These are phyloP conservation scores for Entomortierella parvispora DNA, from an alignment of 192 early-diverging fungal genomes.

Conservation along the genomic window DNA sequence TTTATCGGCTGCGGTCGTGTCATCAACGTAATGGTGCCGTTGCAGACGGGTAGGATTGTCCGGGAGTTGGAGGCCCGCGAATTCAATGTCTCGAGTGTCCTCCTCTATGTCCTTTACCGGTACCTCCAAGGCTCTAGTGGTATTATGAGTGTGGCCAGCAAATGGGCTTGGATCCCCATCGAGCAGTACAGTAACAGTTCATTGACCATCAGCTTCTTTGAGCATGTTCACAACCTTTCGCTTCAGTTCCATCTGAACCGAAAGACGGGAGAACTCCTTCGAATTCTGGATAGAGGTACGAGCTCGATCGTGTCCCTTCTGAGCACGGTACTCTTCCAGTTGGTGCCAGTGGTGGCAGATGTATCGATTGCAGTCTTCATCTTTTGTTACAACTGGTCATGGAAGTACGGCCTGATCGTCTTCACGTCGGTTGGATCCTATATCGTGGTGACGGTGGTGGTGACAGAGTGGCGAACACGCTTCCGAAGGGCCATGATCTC, in stretches of 20 bases:
- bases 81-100: conserved; percentile 66
- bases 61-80: conserved; percentile 52
- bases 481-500: conserved; percentile 86
- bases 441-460: conserved; percentile 78
- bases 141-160: conserved; percentile 81
- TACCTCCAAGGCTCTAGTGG: conserved; percentile 85
- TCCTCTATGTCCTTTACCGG: conserved; percentile 69
- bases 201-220: conserved; percentile 91
- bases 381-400: conserved; percentile 72
- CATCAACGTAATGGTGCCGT: conserved; percentile 87
- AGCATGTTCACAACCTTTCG: conserved; percentile 89
- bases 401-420: conserved; percentile 84
- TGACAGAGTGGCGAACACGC: conserved; percentile 90
- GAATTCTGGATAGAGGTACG: conserved; percentile 89
- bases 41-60: conserved; percentile 86
- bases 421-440: conserved; percentile 90
- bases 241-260: conserved; percentile 93
- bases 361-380: conserved; percentile 85
- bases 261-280: conserved; percentile 94
- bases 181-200: conserved; percentile 92
- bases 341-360: conserved; percentile 89
- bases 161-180: conserved; percentile 93
- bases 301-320: conserved; percentile 79
- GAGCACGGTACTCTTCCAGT: conserved; percentile 88
- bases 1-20: conserved; percentile 71